These are phyloP conservation scores for Dipteronia dyeriana DNA, from an alignment of 345 rosid species.

Conservation along the genomic window DNA sequence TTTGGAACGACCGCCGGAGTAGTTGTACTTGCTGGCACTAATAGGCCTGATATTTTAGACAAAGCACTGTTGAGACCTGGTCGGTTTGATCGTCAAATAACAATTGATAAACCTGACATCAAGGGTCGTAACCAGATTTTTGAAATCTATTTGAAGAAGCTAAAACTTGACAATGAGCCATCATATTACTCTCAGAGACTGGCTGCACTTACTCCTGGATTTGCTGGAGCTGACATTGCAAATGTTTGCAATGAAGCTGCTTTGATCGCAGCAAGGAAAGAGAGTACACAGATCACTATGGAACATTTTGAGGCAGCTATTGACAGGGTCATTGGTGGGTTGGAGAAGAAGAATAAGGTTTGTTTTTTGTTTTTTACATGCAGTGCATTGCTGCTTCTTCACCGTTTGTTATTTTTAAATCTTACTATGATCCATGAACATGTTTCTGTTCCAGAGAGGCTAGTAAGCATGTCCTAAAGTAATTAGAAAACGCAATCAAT, in stretches of 20 bases:
- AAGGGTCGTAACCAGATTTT: constrained; percentile 55
- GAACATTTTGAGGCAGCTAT: constrained; percentile 59
- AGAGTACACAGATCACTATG: constrained; percentile 41
- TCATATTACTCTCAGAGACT: constrained; percentile 49
- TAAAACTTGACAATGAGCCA: constrained; percentile 51
- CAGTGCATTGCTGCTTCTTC: background rate
- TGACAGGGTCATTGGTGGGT: constrained; percentile 56
- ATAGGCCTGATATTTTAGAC: constrained; percentile 53
- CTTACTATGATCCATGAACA: background rate
- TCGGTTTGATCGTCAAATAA: constrained; percentile 52
- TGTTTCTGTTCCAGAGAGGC: background rate
- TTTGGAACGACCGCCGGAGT: constrained; percentile 60
- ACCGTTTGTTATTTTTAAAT: background rate
- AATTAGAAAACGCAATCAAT: background rate
- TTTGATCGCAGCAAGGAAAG: constrained; percentile 54
- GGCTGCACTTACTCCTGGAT: constrained; percentile 59
- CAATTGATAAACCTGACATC: constrained; percentile 54
- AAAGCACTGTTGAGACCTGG: constrained; percentile 58
- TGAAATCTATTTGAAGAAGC: constrained; percentile 48
- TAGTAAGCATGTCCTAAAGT: background rate
- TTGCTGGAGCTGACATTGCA: constrained; percentile 59
- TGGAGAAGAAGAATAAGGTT: constrained; percentile 60
- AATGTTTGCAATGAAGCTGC: constrained; percentile 65
- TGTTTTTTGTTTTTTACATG: background rate
- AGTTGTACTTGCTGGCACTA: constrained; percentile 57